phyloP scores from a whole-genome alignment of 257 asterid genomes.

The Gentiana macrophylla region DNA sequence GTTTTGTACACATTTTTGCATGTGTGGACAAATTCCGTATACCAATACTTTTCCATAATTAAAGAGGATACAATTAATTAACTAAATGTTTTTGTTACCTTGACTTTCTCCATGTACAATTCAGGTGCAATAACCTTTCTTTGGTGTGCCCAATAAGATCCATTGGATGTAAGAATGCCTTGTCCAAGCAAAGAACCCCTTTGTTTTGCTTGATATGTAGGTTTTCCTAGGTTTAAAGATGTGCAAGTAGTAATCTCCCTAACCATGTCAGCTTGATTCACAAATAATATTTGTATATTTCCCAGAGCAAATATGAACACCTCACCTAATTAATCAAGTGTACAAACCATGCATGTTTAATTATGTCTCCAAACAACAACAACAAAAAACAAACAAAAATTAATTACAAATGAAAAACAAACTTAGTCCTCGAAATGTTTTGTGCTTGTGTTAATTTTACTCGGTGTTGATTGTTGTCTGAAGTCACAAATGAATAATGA shows the following conservation, averaged over 20 bases:
- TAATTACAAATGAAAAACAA: too few species aligned
- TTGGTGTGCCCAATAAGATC: conserved; percentile 30
- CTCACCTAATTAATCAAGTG: conserved; percentile 18
- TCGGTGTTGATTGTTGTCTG: too few species aligned
- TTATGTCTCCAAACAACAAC: too few species aligned
- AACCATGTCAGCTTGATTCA: conserved; percentile 27
- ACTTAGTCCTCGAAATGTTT: too few species aligned
- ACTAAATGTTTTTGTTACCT: conserved; percentile 13
- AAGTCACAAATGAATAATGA: too few species aligned
- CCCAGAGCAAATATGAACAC: conserved; percentile 5
- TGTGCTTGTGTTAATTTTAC: too few species aligned
- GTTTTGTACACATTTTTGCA: too few species aligned
- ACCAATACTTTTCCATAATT: too few species aligned
- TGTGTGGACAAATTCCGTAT: too few species aligned
- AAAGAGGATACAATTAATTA: too few species aligned
- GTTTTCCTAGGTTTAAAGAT: conserved; percentile 29
- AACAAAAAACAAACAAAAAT: too few species aligned
- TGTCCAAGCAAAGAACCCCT: conserved; percentile 33
- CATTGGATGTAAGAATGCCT: conserved; percentile 36
- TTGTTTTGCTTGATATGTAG: conserved; percentile 33
- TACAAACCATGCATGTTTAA: background rate
- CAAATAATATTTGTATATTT: conserved; percentile 23
- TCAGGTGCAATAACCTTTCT: conserved; percentile 34
- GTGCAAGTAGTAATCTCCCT: conserved; percentile 15
- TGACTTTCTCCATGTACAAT: conserved; percentile 11